Evolutionary conservation across 768 basidiomycete species (phyloP), one percentile per base, ranked within the genome.

Genomic region (Gautieria morchelliformis): DNA sequence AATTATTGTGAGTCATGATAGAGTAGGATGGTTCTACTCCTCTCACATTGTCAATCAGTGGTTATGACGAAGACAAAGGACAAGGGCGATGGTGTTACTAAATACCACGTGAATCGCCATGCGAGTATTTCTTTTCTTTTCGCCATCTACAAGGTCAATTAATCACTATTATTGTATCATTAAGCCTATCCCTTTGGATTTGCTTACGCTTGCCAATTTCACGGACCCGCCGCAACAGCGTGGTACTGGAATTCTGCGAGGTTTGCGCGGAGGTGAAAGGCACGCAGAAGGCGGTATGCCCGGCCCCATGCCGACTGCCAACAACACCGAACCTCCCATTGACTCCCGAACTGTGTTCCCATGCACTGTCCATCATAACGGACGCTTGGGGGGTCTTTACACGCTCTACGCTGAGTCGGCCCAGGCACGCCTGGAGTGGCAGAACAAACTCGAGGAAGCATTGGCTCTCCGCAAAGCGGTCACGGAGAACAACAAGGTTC

Each of bases 161-260:
- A 44, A 44, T n/a, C n/a, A 44, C 19, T n/a, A 22, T 44, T 27
- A 44, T 44, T 19, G 19, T 42, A 19, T 45, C 10, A 37, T 15
- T 19, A 61, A 95, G 91, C 94, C 95, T 0, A 90, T 98, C 45
- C 94, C 95, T 17, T 74, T 99, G 59, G 93, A 96, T 64, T 75
- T 99, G 4, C 75, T 98, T 12, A 88, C 87, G 6, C 77, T 94
- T 27, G 86, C 88, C 53, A 86, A 84, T 67, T 92, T 94, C 70
- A 82, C 78, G 22, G 91, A 94, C 63, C 78, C 83, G 0, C 80
- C 91, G 0, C 84, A 85, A 0, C 85, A 89, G 64, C 82, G 91
- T 22, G 78, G 82, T 35, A 75, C 81, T 19, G 87, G 89, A 22
- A 74, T 93, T 40, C 75, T 93, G 7, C 82, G 85, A 56, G 77